Evolutionary conservation across 257 asterid species (phyloP), one percentile per base, ranked within the genome.

Genomic region (Jasminum sambac): DNA sequence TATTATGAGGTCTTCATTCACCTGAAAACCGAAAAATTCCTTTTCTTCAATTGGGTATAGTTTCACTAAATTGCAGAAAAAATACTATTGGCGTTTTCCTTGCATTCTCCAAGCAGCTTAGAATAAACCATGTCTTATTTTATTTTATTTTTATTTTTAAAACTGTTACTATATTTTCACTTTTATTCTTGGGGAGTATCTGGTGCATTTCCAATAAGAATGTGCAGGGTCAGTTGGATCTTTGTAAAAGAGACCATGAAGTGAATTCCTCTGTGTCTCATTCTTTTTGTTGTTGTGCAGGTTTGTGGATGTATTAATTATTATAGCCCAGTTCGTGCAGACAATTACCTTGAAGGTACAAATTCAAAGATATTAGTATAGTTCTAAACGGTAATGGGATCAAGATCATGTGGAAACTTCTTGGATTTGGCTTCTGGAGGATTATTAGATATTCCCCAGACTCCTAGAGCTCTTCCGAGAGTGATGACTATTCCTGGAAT

Each of bases 391-490:
- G 41, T 74, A 55, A 91, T 89, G 97, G 88, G 85, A 17, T 80
- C 96, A 26, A 82, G 84, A 74, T 86, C 95, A 44, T 86, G 82
- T 79, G 84, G 86, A 25, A 86, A 81, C 84, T 78, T 87, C 73
- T 81, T 89, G 76, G 97, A 84, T 72, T 76, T 89, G 80, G 89
- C 93, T 69, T 73, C 88, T 63, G 96, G 83, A 52, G 92, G 77
- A 25, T 46, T 84, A 42, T 60, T 74, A 36, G 85, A 83, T 66
- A 77, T 84, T 52, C 96, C 97, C 48, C 87, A 75, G 70, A 82
- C 91, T 69, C 91, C 95, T 26, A 87, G 91, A 86, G 82, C 84
- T 55, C 85, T 91, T 79, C 97, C 96, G 13, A 83, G 89, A 72
- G 88, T 89, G 76, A 84, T 91, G 89, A 79, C 92, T 26, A 79